Evolutionary conservation across 2,329 filamentous ascomycete species (phyloP).

Genomic region (Westerdykella ornata): DNA sequence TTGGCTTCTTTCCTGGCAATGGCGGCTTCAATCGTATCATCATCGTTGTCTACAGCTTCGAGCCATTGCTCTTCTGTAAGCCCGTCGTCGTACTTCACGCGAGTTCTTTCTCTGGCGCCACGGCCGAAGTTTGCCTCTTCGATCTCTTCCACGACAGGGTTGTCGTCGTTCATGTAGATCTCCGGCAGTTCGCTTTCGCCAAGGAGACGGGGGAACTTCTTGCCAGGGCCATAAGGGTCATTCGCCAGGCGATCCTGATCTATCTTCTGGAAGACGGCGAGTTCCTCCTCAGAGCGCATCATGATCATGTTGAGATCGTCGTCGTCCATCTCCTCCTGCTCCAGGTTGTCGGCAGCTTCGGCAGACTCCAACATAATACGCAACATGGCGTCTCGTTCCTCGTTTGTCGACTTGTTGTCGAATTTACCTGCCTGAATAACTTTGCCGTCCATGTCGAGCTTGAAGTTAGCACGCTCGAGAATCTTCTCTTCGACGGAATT

Average conservation of each 20-base stretch:
- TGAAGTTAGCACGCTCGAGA: slow-evolving; percentile 90
- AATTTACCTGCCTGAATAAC: slow-evolving; percentile 99
- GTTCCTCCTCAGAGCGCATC: slow-evolving; percentile 76
- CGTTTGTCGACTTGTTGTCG: slow-evolving; percentile 98
- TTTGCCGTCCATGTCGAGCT: slow-evolving; percentile 98
- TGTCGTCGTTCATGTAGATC: slow-evolving; percentile 84
- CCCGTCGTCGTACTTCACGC: slow-evolving; percentile 93
- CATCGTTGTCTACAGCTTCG: slow-evolving; percentile 93
- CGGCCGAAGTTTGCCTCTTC: slow-evolving; percentile 69
- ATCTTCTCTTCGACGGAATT: slow-evolving; percentile 99
- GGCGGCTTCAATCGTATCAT: slow-evolving; percentile 87
- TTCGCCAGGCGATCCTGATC: slow-evolving; percentile 66
- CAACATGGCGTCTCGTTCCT: slow-evolving; percentile 94
- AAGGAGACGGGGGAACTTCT: slow-evolving; percentile 71
- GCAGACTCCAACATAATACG: slow-evolving; percentile 83
- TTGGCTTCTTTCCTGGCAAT: slow-evolving; percentile 83
- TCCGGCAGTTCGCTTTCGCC: slow-evolving; percentile 83
- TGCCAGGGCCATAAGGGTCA: slow-evolving; percentile 65
- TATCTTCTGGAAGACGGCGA: slow-evolving; percentile 70
- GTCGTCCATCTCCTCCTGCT: slow-evolving; percentile 97
- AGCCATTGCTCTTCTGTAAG: slow-evolving; percentile 99
- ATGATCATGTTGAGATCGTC: slow-evolving; percentile 94
- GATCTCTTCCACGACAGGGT: slow-evolving; percentile 69
- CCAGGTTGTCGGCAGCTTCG: slow-evolving; percentile 61
- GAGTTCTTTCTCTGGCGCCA: slow-evolving; percentile 88